Conservation (phyloP, 2,329 filamentous ascomycete genomes). For the Xylogone sp. region DNA sequence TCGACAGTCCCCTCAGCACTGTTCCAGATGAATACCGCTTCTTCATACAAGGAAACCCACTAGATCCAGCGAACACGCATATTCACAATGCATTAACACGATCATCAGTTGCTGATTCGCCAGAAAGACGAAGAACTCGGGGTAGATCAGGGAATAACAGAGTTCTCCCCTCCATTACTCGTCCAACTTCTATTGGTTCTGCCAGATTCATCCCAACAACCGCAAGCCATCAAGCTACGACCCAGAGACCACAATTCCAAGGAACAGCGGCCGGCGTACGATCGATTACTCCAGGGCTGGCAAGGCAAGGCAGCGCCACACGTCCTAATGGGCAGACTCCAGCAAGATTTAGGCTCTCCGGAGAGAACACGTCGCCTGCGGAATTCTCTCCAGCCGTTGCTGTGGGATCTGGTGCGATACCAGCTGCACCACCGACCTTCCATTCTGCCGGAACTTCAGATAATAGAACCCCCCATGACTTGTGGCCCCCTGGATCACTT, state of each 20-base stretch:
- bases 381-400: slow-evolving; percentile 9
- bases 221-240: slow-evolving; percentile 3
- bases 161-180: slow-evolving; percentile 10
- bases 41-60: slow-evolving; percentile 5
- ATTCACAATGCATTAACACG: slow-evolving; percentile 8
- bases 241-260: slow-evolving; percentile 5
- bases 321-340: background rate
- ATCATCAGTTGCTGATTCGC: slow-evolving; percentile 12
- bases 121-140: slow-evolving; percentile 18
- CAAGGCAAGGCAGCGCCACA: slow-evolving; percentile 2
- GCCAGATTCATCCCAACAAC: slow-evolving; percentile 11
- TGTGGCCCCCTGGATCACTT: background rate
- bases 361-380: slow-evolving; percentile 3
- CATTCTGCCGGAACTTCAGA: background rate
- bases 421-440: background rate
- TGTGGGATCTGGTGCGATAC: slow-evolving; percentile 6
- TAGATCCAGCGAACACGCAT: slow-evolving; percentile 7
- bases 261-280: background rate
- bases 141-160: slow-evolving; percentile 16
- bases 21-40: slow-evolving; percentile 10
- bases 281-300: slow-evolving; percentile 7
- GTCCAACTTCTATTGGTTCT: slow-evolving; percentile 19
- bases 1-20: background rate
- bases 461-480: background rate
- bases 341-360: background rate